Conservation (phyloP, 441 rosid genomes). For the Dalechampia spathulata region DNA sequence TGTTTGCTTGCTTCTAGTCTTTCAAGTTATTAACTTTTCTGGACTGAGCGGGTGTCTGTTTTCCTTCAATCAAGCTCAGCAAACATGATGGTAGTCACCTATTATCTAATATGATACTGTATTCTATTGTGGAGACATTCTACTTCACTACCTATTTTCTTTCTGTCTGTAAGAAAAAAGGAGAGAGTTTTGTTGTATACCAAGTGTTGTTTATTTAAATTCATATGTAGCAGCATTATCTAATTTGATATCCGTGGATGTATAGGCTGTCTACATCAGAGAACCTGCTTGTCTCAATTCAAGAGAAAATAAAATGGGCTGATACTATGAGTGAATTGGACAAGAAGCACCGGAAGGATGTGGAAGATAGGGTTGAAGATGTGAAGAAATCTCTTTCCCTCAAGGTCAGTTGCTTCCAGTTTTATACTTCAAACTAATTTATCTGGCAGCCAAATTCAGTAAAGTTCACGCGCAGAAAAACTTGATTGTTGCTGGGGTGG, state of each 20-base stretch:
- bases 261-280: slow-evolving; percentile 84
- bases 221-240: slow-evolving; percentile 1
- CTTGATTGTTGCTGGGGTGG: no score
- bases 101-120: not conserved
- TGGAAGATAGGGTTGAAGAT: slow-evolving; percentile 77
- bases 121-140: not conserved
- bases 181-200: no score
- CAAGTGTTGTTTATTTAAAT: slow-evolving; percentile 4
- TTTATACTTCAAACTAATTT: slow-evolving; percentile 9
- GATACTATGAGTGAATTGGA: slow-evolving; percentile 84
- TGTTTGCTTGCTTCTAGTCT: no score
- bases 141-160: not conserved
- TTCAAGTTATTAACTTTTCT: no score
- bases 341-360: slow-evolving; percentile 75
- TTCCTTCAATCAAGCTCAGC: no score
- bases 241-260: slow-evolving; percentile 16
- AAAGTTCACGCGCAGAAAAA: no score
- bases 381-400: slow-evolving; percentile 70
- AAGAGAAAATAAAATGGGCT: slow-evolving; percentile 98
- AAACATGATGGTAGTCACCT: no score
- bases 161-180: not conserved
- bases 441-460: not conserved
- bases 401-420: slow-evolving; percentile 81
- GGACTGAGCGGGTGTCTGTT: no score
- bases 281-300: slow-evolving; percentile 71